A percentile compares a stretch with the other conserved stretches of the same genome.
Evolutionary conservation across 2,329 filamentous ascomycete genomes (phyloP).

Genomic region (Paecilomyces variotii): DNA sequence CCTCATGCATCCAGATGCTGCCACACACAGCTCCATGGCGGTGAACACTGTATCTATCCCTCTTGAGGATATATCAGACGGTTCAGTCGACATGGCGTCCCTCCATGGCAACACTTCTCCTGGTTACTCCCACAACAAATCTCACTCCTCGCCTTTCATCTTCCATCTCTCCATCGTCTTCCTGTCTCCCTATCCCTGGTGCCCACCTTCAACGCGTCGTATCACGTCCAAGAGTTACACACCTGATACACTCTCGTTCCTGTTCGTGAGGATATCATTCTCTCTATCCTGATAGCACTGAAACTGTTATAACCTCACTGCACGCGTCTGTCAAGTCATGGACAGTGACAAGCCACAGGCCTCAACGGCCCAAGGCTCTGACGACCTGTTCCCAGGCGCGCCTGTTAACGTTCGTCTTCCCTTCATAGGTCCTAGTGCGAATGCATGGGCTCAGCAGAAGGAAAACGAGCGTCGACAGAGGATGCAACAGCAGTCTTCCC

Average conservation of each 20-base stretch:
- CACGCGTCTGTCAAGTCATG: conserved; percentile 7
- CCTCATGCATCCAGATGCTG: background rate
- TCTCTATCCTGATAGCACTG: background rate
- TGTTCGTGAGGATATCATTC: background rate
- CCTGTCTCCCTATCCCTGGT: background rate
- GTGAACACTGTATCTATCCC: background rate
- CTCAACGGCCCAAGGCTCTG: background rate
- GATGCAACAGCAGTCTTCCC: background rate
- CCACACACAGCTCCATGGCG: background rate
- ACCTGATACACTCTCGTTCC: background rate
- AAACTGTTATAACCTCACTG: background rate
- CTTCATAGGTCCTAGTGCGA: conserved; percentile 13
- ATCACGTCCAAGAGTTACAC: background rate
- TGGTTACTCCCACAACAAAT: background rate
- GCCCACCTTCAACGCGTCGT: background rate
- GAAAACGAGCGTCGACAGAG: conserved; percentile 8
- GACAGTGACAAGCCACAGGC: conserved; percentile 11
- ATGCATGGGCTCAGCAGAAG: conserved; percentile 20
- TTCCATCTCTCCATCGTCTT: background rate
- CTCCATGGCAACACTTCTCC: background rate
- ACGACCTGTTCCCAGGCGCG: background rate
- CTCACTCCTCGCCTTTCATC: background rate
- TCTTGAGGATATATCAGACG: background rate
- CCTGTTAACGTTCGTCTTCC: conserved; percentile 1
- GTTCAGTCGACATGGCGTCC: background rate